Evolutionary conservation across 768 basidiomycete species (phyloP).

Genomic region (Pleurotus salmoneostramineus): DNA sequence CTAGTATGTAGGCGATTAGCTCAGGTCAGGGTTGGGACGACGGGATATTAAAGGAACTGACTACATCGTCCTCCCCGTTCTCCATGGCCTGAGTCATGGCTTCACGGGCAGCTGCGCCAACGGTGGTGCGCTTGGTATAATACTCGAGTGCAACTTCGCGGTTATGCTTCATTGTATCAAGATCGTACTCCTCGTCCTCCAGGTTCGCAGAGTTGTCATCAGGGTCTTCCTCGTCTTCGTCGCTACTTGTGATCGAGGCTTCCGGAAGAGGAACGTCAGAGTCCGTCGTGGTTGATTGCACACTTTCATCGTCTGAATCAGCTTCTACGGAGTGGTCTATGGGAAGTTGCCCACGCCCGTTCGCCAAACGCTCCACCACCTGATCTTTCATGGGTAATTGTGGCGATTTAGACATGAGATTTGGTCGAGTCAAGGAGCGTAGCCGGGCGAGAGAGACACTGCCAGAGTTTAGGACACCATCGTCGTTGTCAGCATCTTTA

Average conservation of each 20-base stretch:
- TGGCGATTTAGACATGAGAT: conserved; percentile 31
- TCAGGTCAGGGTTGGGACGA: neutral
- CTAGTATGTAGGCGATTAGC: conserved; percentile 19
- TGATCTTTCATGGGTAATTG: conserved; percentile 58
- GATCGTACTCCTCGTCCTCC: conserved; percentile 47
- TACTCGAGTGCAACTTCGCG: conserved; percentile 75
- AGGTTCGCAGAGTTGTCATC: conserved; percentile 23
- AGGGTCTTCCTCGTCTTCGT: conserved; percentile 25
- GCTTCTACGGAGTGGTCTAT: conserved; percentile 17
- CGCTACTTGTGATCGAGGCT: conserved; percentile 9
- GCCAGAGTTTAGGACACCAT: conserved; percentile 37
- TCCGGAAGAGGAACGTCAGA: conserved; percentile 26
- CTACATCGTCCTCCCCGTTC: conserved; percentile 23
- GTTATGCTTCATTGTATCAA: conserved; percentile 63
- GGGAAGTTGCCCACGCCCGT: conserved; percentile 16
- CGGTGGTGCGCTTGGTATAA: conserved; percentile 51
- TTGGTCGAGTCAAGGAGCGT: conserved; percentile 29
- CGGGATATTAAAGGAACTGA: conserved; percentile 3
- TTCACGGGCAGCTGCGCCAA: conserved; percentile 50
- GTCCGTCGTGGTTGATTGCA: conserved; percentile 24
- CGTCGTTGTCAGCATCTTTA: conserved; percentile 18
- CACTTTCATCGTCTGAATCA: conserved; percentile 75
- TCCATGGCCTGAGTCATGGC: conserved; percentile 47
- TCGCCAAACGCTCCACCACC: conserved; percentile 63
- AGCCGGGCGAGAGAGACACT: conserved; percentile 52